Base-by-base conservation (phyloP, 108 stramenopile genomes). In the Cyclotella atomus region DNA sequence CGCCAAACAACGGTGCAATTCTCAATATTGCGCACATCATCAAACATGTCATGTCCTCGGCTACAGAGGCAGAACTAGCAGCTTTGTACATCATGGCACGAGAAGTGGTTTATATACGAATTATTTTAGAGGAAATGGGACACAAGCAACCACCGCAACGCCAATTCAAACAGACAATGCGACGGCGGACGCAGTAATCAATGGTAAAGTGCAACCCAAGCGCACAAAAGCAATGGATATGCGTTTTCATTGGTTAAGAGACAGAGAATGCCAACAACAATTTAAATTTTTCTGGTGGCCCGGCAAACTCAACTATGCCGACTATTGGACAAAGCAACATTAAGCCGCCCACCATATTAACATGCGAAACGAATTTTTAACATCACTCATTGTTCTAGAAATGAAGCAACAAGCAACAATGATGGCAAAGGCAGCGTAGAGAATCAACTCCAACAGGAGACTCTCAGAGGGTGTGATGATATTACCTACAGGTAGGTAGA, bases 151-250 rank as follows among this genome's bases (percentile, higher is more conserved):
- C 21, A 27, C 16, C 12, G n/a, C 3, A 7, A 77, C 82, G 23
- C 23, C 24, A 2, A 63, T 81, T 30, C 56, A 57, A 57, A 57
- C 56, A 10, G 85, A 86, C 49, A 86, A 83, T 36, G 25, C 52
- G 15, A 70, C 65, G 21, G 85, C 86, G 53, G 45, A 32, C 23
- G 86, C 79, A 36, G 73, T 87, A 4, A 56, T 65, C 27, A 77
- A 71, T 41, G 77, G 60, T 61, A 71, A 59, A 49, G 19, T 49
- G 17, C 47, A 49, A 49, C 47, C 47, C 47, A 49, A 49, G 47
- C 47, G 47, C 47, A 49, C 47, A 9, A 49, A 49, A 49, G 38
- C n/a, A n/a, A n/a, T n/a, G n/a, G n/a, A n/a, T n/a, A n/a, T n/a
- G n/a, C n/a, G n/a, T n/a, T n/a, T n/a, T n/a, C n/a, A n/a, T n/a